Evolutionary conservation across 2,329 filamentous ascomycete genomes (phyloP), one percentile per base, ranked within the genome.

Genomic region (Fusarium protoensiforme): DNA sequence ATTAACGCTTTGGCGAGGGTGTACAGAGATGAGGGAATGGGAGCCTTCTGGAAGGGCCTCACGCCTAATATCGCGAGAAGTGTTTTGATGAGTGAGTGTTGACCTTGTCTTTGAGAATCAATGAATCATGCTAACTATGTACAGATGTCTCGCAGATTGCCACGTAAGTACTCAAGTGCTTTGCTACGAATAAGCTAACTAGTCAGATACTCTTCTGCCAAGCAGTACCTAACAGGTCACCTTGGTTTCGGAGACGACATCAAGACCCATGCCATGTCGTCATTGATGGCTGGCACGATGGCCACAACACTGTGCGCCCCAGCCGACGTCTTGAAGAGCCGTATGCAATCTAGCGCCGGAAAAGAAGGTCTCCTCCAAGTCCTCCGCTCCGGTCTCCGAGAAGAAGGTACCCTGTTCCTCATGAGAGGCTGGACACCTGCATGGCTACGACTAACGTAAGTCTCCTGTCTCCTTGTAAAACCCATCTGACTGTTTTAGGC

Each of bases 361-460:
- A 77, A 77, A 60, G 77, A 78, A 43, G 77, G 81, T 5, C 69
- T 85, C 3, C 29, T 79, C 3, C 78, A 80, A 38, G 80, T 85
- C 5, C 66, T 85, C 9, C 68, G 73, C 8, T 75, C 79, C 0
- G 81, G 83, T 5, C 68, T 84, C 7, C 75, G 78, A 5, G 80
- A 82, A 14, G 84, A 86, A 71, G 84, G 84, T 0, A 80, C 80
- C 0, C 75, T 80, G 2, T 85, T 86, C 59, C 78, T 86, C 4
- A 85, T 85, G 83, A 85, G 84, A 62, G 84, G 84, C 2, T 86
- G 84, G 84, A 84, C 82, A 10, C 84, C 84, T 1, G 84, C 84
- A 0, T 86, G 84, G 84, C 57, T 86, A 11, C 76, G 84, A 68
- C 72, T 86, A 3, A 84, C 84, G 83, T 85, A 64, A 67, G 81